Evolutionary conservation across 2,329 filamentous ascomycete species (phyloP), one percentile per base, ranked within the genome.

Genomic region (Aspergillus japonicus): DNA sequence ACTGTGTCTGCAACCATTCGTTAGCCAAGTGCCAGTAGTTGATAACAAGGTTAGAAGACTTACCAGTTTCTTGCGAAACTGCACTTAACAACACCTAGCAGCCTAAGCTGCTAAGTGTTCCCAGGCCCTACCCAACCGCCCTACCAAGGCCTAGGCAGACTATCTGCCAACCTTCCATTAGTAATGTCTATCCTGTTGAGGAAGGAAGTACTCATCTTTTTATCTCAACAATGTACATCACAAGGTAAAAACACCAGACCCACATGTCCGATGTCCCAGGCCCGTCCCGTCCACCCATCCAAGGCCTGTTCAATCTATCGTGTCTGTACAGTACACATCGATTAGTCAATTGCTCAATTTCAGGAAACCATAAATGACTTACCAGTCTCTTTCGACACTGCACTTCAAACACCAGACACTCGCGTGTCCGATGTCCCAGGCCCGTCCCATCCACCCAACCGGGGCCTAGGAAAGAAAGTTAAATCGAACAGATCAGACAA

Each of bases 351-450:
- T 11, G 11, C 33, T 12, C 33, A 47, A 6, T 11, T 21, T 24
- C 5, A 2, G 23, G 7, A 5, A 5, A n/a, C n/a, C n/a, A n/a
- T n/a, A 2, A 10, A 33, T 26, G 2, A 35, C 33, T 35, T 16
- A 35, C 33, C 12, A 35, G 33, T 35, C 5, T 16, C 33, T 35
- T 35, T 35, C 11, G 33, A 16, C 14, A 35, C 33, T 35, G 33
- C 33, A 35, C 14, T 42, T 42, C 33, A 8, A 48, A 35, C 33
- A 35, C 12, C 12, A 12, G 33, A 16, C 14, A 35, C 33, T 5
- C 33, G 12, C 35, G 11, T 31, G 49, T 60, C 55, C 29, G 60
- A 64, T 64, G 56, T 52, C 63, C 63, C 63, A 64, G 61, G 63
- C 63, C 63, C 63, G 44, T 56, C 63, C 63, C 63, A 59, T 33